Conservation (phyloP, 805 yeast species). For the Yarrowia deformans region DNA sequence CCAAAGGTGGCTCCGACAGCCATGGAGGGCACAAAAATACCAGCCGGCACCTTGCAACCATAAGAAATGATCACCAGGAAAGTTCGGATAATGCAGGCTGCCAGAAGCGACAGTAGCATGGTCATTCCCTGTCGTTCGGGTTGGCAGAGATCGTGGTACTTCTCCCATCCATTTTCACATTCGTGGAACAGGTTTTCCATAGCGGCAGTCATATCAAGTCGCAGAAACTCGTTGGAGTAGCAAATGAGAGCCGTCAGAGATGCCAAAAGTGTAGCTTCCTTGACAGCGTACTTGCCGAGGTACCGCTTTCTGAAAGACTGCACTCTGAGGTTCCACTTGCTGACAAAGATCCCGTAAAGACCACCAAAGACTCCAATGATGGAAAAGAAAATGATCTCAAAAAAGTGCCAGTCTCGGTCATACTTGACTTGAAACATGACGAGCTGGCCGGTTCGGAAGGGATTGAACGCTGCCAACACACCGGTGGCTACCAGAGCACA, state of each 20-base stretch:
- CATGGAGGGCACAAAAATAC: constrained; percentile 96
- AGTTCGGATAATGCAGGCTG: constrained; percentile 78
- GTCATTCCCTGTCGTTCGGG: constrained; percentile 42
- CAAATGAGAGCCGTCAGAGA: constrained; percentile 75
- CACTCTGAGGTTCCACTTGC: constrained; percentile 75
- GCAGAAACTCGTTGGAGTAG: constrained; percentile 81
- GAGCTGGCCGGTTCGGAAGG: constrained; percentile 93
- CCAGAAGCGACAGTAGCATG: constrained; percentile 61
- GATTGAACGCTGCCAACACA: constrained; percentile 79
- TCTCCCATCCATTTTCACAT: constrained; percentile 62
- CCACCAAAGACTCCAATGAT: constrained; percentile 92
- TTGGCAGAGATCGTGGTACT: constrained; percentile 51
- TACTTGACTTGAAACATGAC: constrained; percentile 92
- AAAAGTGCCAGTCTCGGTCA: constrained; percentile 83
- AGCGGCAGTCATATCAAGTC: constrained; percentile 91
- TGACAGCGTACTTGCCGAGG: constrained; percentile 63
- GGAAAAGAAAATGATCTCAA: constrained; percentile 78
- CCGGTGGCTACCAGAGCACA: constrained; percentile 89
- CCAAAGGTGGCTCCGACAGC: constrained; percentile 97
- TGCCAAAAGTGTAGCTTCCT: constrained; percentile 75
- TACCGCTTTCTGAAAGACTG: constrained; percentile 79
- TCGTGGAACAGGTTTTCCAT: constrained; percentile 91
- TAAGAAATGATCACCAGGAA: constrained; percentile 80
- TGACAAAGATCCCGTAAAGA: constrained; percentile 78
- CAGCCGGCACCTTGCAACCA: constrained; percentile 86